A percentile compares a stretch with the other conserved stretches of the same genome.
Conservation (phyloP, 257 asterid species). For the Solanum arcanum region DNA sequence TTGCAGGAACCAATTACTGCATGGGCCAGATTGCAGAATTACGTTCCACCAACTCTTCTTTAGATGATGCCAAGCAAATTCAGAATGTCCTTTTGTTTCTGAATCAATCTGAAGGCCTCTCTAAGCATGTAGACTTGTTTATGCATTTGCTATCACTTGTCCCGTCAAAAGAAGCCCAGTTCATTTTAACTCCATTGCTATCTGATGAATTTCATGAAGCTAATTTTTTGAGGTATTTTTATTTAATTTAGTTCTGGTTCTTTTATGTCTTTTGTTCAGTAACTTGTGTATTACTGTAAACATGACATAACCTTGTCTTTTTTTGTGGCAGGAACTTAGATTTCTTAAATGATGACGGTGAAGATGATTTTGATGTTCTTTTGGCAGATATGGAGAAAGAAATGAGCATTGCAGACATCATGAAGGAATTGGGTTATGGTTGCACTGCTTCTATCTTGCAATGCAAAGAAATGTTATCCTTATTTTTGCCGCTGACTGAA, state of each 20-base stretch:
- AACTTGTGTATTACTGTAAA: neutral
- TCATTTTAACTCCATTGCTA: slow-evolving; percentile 63
- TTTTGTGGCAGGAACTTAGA: slow-evolving; percentile 46
- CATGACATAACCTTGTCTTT: slow-evolving; percentile 3
- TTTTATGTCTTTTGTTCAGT: neutral
- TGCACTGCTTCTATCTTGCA: slow-evolving; percentile 64
- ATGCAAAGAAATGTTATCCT: slow-evolving; percentile 81
- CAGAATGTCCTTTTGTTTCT: slow-evolving; percentile 67
- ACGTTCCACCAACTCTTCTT: slow-evolving; percentile 35
- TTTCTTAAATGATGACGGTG: slow-evolving; percentile 36
- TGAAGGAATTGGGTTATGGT: slow-evolving; percentile 91
- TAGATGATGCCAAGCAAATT: slow-evolving; percentile 55
- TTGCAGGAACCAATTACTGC: slow-evolving; percentile 86
- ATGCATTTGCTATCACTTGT: slow-evolving; percentile 76
- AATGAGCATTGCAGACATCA: slow-evolving; percentile 80
- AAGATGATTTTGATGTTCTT: slow-evolving; percentile 82
- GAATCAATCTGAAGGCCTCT: slow-evolving; percentile 75
- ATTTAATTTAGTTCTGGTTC: neutral
- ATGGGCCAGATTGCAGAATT: slow-evolving; percentile 68
- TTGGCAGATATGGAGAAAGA: slow-evolving; percentile 95
- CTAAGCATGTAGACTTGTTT: slow-evolving; percentile 72
- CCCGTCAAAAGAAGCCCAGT: slow-evolving; percentile 48
- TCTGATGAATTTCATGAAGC: slow-evolving; percentile 53
- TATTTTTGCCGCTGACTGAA: slow-evolving; percentile 69
- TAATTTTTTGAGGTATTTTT: slow-evolving; percentile 53